Evolutionary conservation across 345 rosid genomes (phyloP).

Genomic region (Litchi chinensis): DNA sequence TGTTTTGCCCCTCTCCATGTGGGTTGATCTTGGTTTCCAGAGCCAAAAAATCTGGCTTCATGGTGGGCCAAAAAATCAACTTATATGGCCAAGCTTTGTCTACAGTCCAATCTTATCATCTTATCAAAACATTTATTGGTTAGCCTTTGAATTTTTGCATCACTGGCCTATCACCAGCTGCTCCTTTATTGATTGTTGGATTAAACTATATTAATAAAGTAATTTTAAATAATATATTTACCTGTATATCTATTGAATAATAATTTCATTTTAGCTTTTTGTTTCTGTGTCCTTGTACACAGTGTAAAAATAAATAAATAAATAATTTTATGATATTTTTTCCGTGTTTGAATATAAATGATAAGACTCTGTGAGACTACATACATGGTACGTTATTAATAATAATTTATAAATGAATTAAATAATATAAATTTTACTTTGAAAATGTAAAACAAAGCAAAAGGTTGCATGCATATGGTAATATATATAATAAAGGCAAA

Average conservation of each 20-base stretch:
- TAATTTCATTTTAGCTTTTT: no score
- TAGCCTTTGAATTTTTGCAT: neutral
- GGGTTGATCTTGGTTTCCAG: neutral
- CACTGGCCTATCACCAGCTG: no score
- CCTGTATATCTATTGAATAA: neutral
- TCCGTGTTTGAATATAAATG: no score
- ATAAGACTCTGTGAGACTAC: neutral
- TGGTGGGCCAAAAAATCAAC: neutral
- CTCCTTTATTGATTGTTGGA: no score
- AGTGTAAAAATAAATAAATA: no score
- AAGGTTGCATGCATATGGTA: no score
- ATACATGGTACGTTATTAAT: neutral
- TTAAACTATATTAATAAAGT: no score
- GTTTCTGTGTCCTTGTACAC: no score
- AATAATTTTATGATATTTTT: no score
- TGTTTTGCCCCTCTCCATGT: neutral
- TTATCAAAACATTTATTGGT: neutral
- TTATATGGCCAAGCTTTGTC: neutral
- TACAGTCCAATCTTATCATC: constrained; percentile 12
- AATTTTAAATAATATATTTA: neutral
- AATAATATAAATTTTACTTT: neutral
- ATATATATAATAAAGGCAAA: no score
- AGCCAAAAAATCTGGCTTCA: neutral
- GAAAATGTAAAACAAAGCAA: no score
- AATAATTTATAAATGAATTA: neutral